Base-by-base conservation (phyloP, 1,139 yeast genomes). In the Pichia sp. region DNA sequence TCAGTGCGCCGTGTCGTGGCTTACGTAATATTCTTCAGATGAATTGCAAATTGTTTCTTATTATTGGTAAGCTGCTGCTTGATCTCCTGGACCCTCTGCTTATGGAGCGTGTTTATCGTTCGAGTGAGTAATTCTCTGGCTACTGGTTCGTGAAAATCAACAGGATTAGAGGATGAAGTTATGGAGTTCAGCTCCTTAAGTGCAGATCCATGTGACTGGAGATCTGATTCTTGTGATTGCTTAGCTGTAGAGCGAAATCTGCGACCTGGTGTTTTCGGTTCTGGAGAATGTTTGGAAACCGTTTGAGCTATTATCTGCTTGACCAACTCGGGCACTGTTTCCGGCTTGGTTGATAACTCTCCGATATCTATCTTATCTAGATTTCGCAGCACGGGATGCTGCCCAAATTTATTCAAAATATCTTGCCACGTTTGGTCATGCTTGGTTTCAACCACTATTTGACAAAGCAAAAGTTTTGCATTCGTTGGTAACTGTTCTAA, bases 391-490 rank as follows among this genome's bases (percentile, higher is more conserved):
- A 61, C 37, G 7, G 61, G 56, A 47, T 60, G 64, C 1, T 43
- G 36, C 4, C 43, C 44, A 34, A 60, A 48, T 36, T 42, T 43
- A 4, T 40, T 27, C 6, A 50, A 23, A 3, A 62, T 46, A 2
- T 45, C 39, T 3, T 42, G 36, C 41, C 48, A 44, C 29, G 49
- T 49, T 37, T 49, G 43, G n/a, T 38, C 43, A 47, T 43, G 43
- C 36, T 45, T 41, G 6, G 49, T 39, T 3, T 57, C 64, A 29
- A 55, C 53, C 3, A 60, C 48, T 27, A 52, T 38, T 47, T 62
- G 65, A 26, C 57, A 51, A 3, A 61, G 51, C 5, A 62, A 53
- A 28, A 62, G 51, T 32, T 56, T 48, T 7, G 57, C 48, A 47
- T 59, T 59, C 4, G 59, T 56, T 1, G 62, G 52, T 46, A 57